Evolutionary conservation across 495 filamentous ascomycete species (phyloP).

Genomic region (Friedmanniomyces endolithicus): DNA sequence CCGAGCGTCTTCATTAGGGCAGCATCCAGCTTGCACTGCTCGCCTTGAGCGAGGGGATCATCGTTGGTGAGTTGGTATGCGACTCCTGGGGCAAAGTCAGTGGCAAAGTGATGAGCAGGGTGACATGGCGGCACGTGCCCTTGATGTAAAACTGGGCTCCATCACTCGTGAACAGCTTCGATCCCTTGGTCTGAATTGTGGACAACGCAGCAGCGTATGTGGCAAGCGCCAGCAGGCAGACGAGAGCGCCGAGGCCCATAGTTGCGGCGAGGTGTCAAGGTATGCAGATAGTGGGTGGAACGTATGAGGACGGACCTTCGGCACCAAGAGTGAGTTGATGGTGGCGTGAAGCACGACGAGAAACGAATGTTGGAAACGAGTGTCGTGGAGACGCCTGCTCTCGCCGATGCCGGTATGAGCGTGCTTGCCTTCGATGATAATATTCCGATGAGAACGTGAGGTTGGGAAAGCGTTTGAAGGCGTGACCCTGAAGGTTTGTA

Average conservation of each 20-base stretch:
- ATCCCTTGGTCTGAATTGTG: conserved; percentile 57
- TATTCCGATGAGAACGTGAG: no score
- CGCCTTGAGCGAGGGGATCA: conserved; percentile 62
- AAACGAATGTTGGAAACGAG: no score
- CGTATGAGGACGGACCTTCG: no score
- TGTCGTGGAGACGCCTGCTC: no score
- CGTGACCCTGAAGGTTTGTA: no score
- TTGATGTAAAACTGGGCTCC: conserved; percentile 74
- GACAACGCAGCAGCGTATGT: conserved; percentile 28
- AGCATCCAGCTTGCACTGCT: conserved; percentile 69
- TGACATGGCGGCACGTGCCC: conserved; percentile 34
- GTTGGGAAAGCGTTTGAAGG: no score
- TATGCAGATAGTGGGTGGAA: no score
- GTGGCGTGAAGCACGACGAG: no score
- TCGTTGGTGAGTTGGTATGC: conserved; percentile 46
- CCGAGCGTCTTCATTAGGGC: conserved; percentile 66
- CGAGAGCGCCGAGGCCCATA: neutral
- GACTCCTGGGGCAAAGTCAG: conserved; percentile 39
- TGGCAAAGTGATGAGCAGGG: neutral
- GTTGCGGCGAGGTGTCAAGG: no score
- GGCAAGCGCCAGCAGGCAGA: conserved; percentile 1
- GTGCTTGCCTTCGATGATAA: no score
- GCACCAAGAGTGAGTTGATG: no score
- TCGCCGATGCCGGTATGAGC: no score
- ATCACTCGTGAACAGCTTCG: conserved; percentile 71